Evolutionary conservation across 495 filamentous ascomycete species (phyloP).

Genomic region (Friedmanniomyces simplex): DNA sequence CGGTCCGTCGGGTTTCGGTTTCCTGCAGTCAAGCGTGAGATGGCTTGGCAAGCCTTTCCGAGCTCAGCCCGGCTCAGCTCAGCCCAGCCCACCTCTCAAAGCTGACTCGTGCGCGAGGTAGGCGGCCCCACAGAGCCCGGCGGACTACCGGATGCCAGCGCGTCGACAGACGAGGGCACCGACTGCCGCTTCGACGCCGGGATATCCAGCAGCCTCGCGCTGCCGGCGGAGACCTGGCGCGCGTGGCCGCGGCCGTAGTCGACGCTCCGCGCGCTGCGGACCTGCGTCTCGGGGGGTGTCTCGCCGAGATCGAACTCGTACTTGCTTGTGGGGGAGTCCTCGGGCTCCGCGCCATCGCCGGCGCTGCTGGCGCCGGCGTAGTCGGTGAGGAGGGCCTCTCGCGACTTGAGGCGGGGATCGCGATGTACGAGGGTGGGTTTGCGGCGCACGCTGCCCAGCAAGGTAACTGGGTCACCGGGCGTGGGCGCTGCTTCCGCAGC

Average conservation of each 20-base stretch:
- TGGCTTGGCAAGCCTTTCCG: no score
- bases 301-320: slow-evolving; percentile 4
- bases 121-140: not conserved
- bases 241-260: slow-evolving; percentile 44
- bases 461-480: slow-evolving; percentile 18
- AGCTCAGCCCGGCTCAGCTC: no score
- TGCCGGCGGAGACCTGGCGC: slow-evolving; percentile 64
- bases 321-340: not conserved
- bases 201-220: slow-evolving; percentile 58
- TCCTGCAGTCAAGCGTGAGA: no score
- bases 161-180: not conserved
- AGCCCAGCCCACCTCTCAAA: not conserved
- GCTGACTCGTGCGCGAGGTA: not conserved
- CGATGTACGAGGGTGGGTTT: slow-evolving; percentile 46
- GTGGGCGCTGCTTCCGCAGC: slow-evolving; percentile 13
- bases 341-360: not conserved
- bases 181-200: slow-evolving; percentile 23
- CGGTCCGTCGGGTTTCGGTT: not conserved
- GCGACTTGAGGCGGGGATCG: slow-evolving; percentile 49
- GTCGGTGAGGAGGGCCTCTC: slow-evolving; percentile 57
- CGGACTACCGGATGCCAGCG: not conserved
- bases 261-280: slow-evolving; percentile 53
- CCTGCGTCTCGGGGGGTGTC: slow-evolving; percentile 25
- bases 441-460: slow-evolving; percentile 45
- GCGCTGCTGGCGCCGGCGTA: slow-evolving; percentile 31